Conservation (phyloP, 345 rosid genomes). For the Eucalyptus cladocalyx region DNA sequence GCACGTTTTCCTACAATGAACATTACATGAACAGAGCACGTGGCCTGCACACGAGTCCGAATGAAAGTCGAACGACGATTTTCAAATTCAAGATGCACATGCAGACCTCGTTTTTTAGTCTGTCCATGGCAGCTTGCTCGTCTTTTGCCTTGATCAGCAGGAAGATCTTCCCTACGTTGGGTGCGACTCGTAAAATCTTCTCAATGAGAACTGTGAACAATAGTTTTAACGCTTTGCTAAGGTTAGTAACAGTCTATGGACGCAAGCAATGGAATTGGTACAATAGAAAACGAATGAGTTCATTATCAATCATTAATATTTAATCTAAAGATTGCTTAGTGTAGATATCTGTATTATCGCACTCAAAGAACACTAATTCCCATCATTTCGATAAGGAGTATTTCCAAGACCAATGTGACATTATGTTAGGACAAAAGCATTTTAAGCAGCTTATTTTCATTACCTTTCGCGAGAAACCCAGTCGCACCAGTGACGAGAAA, state of each 20-base stretch:
- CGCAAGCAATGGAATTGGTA: background rate
- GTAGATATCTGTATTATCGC: background rate
- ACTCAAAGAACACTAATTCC: background rate
- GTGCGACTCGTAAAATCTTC: background rate
- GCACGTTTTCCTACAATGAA: background rate
- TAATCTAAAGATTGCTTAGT: background rate
- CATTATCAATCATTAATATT: background rate
- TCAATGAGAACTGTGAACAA: background rate
- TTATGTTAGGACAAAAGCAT: background rate
- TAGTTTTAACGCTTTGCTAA: background rate
- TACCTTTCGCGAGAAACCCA: constrained; percentile 1
- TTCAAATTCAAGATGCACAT: background rate
- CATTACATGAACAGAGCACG: background rate
- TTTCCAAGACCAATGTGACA: background rate
- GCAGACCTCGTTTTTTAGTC: background rate
- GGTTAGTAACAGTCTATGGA: background rate
- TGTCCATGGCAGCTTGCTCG: background rate
- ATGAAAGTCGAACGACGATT: background rate
- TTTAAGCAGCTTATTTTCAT: background rate
- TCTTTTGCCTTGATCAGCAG: background rate
- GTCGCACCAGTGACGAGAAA: background rate
- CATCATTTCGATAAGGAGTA: background rate
- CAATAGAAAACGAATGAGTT: background rate
- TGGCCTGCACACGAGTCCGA: background rate
- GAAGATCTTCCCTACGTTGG: background rate